A percentile compares a stretch with the other conserved stretches of the same genome.
Evolutionary conservation across 2,329 filamentous ascomycete species (phyloP).

Genomic region (Achaetomium macrosporum): DNA sequence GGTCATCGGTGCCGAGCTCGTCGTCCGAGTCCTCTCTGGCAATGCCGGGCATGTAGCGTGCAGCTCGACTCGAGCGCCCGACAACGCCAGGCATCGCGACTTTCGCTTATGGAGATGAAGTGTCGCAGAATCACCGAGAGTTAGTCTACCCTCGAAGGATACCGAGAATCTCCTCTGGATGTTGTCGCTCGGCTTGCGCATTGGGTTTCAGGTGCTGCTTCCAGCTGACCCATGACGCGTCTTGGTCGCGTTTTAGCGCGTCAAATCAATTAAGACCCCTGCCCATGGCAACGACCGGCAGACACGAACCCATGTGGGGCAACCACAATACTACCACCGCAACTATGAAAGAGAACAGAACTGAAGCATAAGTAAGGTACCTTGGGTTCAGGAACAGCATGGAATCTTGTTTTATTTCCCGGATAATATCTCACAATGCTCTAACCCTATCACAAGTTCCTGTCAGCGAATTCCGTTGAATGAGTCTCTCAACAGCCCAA

Average conservation of each 20-base stretch:
- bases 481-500: too few relatives aligned
- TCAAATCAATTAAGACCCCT: conserved; percentile 13
- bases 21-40: conserved; percentile 79
- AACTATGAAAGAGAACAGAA: too few relatives aligned
- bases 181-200: too few relatives aligned
- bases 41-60: conserved; percentile 45
- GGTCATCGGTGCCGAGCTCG: conserved; percentile 68
- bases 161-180: too few relatives aligned
- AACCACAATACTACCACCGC: background rate
- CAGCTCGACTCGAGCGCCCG: conserved; percentile 6
- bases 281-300: background rate
- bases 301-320: background rate
- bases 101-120: background rate
- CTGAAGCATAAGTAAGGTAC: too few relatives aligned
- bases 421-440: background rate
- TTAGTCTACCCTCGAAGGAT: too few relatives aligned
- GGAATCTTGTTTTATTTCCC: background rate
- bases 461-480: background rate
- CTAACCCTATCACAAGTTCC: background rate
- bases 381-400: too few relatives aligned
- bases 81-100: conserved; percentile 14
- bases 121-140: too few relatives aligned
- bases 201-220: too few relatives aligned
- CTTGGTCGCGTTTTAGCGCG: conserved; percentile 1
- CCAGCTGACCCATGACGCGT: background rate